Conservation (phyloP, 306 rosid genomes). For the Cucurbita maxima region DNA sequence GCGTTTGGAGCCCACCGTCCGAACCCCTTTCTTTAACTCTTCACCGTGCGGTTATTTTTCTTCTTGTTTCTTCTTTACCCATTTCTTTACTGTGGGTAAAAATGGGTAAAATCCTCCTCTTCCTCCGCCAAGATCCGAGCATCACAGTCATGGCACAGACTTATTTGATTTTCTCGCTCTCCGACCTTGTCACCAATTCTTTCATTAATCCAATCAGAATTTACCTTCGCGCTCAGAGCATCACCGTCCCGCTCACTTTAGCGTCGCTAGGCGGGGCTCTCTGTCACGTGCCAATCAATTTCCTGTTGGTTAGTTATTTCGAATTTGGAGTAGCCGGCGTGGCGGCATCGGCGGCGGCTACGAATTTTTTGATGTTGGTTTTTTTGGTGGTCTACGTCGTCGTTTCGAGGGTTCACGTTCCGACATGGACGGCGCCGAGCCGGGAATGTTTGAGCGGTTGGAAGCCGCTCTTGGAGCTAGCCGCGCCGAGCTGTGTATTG, state of each 20-base stretch:
- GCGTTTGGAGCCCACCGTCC: slow-evolving; percentile 87
- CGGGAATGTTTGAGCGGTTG: slow-evolving; percentile 51
- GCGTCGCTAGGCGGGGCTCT: slow-evolving; percentile 52
- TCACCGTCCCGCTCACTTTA: slow-evolving; percentile 59
- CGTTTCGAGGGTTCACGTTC: slow-evolving; percentile 27
- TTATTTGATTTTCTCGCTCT: slow-evolving; percentile 44
- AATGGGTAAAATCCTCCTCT: slow-evolving; percentile 36
- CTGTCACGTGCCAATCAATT: slow-evolving; percentile 44
- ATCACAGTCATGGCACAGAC: slow-evolving; percentile 47
- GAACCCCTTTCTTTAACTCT: slow-evolving; percentile 63
- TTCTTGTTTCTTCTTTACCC: slow-evolving; percentile 44
- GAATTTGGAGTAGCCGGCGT: slow-evolving; percentile 42
- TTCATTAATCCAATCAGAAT: slow-evolving; percentile 69
- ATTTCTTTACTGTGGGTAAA: slow-evolving; percentile 60
- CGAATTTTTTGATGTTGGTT: slow-evolving; percentile 29
- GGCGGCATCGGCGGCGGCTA: slow-evolving; percentile 56
- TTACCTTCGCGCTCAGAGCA: slow-evolving; percentile 79
- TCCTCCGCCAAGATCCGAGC: slow-evolving; percentile 28
- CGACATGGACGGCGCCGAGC: slow-evolving; percentile 57
- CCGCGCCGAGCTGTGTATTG: slow-evolving; percentile 80
- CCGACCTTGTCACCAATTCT: slow-evolving; percentile 74
- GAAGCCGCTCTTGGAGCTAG: slow-evolving; percentile 50
- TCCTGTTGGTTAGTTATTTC: slow-evolving; percentile 14
- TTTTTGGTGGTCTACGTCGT: slow-evolving; percentile 22
- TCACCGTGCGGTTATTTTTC: slow-evolving; percentile 60